Evolutionary conservation across 805 yeast genomes (phyloP).

Genomic region (Geotrichum ghanense): DNA sequence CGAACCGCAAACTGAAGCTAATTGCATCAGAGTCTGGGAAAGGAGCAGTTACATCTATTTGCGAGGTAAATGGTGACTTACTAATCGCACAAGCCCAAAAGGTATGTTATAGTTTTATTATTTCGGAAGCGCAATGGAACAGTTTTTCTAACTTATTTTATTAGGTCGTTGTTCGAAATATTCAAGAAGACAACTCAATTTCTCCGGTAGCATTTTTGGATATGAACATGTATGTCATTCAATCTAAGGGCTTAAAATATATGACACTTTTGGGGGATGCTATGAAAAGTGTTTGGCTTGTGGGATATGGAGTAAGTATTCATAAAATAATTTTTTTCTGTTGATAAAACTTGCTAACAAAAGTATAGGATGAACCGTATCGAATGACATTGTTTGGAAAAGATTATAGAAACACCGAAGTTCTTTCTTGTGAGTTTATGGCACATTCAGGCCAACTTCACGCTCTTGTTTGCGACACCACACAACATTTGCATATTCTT

Average conservation of each 20-base stretch:
- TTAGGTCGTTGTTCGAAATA: conserved; percentile 53
- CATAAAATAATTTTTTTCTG: conserved; percentile 2
- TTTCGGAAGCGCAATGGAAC: conserved; percentile 6
- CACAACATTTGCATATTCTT: conserved; percentile 54
- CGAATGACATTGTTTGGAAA: conserved; percentile 70
- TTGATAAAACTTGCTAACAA: background rate
- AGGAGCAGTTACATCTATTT: conserved; percentile 72
- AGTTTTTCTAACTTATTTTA: conserved; percentile 3
- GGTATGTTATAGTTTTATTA: conserved; percentile 16
- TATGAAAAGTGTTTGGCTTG: conserved; percentile 61
- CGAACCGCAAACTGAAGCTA: conserved; percentile 65
- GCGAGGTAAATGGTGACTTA: conserved; percentile 75
- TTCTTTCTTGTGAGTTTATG: conserved; percentile 64
- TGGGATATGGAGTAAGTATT: conserved; percentile 55
- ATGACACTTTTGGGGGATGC: conserved; percentile 74
- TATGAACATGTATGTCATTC: conserved; percentile 67
- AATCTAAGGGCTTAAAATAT: conserved; percentile 74
- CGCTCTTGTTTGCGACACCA: conserved; percentile 58
- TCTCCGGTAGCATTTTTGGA: conserved; percentile 93
- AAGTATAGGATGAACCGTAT: conserved; percentile 65
- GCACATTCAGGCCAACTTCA: conserved; percentile 58
- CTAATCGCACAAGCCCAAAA: conserved; percentile 82
- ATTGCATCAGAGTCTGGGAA: conserved; percentile 61
- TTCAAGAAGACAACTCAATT: conserved; percentile 74
- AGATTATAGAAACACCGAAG: conserved; percentile 53